These are phyloP conservation scores for Pontederia crassipes DNA, from an alignment of 176 grass and related monocot species.

Conservation along the genomic window DNA sequence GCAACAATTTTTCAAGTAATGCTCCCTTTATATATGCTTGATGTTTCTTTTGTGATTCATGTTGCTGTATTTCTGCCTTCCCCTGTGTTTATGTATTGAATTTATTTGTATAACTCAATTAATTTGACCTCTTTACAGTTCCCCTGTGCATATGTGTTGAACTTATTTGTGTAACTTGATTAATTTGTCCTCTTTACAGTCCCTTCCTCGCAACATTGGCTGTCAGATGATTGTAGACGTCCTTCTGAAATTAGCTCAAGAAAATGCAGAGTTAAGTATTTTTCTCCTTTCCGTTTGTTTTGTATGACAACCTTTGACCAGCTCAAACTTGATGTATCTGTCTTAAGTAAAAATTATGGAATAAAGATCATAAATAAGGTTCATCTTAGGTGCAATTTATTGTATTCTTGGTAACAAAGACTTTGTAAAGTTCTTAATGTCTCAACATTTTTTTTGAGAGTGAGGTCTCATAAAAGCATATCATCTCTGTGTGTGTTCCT, in stretches of 20 bases:
- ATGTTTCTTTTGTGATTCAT: slow-evolving; percentile 10
- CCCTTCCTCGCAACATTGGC: slow-evolving; percentile 49
- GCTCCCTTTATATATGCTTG: not conserved
- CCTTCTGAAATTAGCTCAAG: slow-evolving; percentile 61
- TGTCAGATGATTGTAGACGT: slow-evolving; percentile 65
- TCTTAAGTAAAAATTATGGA: too few relatives aligned
- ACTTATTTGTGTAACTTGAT: not conserved
- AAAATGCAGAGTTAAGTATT: slow-evolving; percentile 59
- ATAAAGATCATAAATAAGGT: too few relatives aligned
- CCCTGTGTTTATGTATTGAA: not conserved
- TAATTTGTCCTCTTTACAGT: slow-evolving; percentile 24
- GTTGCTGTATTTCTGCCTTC: slow-evolving; percentile 9
- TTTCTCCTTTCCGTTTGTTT: slow-evolving; percentile 12
- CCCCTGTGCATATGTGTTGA: not conserved
- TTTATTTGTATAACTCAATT: not conserved
- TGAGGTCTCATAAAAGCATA: too few relatives aligned
- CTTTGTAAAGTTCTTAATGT: too few relatives aligned
- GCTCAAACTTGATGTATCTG: too few relatives aligned
- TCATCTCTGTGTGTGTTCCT: too few relatives aligned
- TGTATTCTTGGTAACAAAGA: too few relatives aligned
- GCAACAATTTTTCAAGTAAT: slow-evolving; percentile 57
- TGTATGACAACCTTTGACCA: too few relatives aligned
- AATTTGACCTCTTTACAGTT: not conserved
- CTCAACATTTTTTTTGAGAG: too few relatives aligned
- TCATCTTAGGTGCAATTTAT: too few relatives aligned